Percentiles rank a stretch among this genome's conserved stretches.
phyloP scores from a whole-genome alignment of 345 rosid species.

The Stellera chamaejasme region DNA sequence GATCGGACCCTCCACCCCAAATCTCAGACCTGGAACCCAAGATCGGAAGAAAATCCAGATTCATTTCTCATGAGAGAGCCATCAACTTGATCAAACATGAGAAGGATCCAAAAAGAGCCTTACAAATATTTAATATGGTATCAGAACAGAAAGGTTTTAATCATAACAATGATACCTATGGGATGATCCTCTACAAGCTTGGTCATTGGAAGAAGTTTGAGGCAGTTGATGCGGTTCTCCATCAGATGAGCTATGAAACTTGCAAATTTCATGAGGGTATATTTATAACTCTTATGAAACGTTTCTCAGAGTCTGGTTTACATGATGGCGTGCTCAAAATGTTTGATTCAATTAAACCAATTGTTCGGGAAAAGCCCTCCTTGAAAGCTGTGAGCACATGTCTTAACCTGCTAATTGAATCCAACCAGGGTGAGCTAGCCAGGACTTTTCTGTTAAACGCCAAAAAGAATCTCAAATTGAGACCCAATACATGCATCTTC shows the following conservation, averaged over 20 bases:
- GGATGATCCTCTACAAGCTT: constrained; percentile 59
- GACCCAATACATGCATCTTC: constrained; percentile 84
- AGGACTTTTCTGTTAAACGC: constrained; percentile 39
- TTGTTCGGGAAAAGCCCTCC: constrained; percentile 75
- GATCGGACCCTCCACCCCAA: constrained; percentile 29
- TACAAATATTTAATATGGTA: constrained; percentile 60
- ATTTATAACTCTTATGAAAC: constrained; percentile 72
- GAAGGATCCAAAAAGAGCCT: constrained; percentile 63
- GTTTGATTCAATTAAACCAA: constrained; percentile 53
- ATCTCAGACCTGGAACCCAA: constrained; percentile 18
- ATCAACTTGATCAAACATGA: constrained; percentile 58
- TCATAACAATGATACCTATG: constrained; percentile 81
- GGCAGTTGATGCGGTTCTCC: constrained; percentile 70
- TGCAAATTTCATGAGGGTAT: constrained; percentile 73
- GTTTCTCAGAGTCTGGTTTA: constrained; percentile 42
- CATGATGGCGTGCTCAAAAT: constrained; percentile 58
- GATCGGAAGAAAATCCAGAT: constrained; percentile 31
- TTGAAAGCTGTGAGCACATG: constrained; percentile 78
- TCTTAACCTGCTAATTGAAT: constrained; percentile 68
- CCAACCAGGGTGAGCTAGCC: constrained; percentile 50
- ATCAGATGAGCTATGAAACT: constrained; percentile 74
- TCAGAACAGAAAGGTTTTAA: constrained; percentile 64
- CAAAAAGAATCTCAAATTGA: constrained; percentile 35
- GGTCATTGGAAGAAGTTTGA: constrained; percentile 55
- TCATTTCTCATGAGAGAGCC: constrained; percentile 56